phyloP scores from a whole-genome alignment of 2,329 filamentous ascomycete genomes.

The Claviceps digitariae region DNA sequence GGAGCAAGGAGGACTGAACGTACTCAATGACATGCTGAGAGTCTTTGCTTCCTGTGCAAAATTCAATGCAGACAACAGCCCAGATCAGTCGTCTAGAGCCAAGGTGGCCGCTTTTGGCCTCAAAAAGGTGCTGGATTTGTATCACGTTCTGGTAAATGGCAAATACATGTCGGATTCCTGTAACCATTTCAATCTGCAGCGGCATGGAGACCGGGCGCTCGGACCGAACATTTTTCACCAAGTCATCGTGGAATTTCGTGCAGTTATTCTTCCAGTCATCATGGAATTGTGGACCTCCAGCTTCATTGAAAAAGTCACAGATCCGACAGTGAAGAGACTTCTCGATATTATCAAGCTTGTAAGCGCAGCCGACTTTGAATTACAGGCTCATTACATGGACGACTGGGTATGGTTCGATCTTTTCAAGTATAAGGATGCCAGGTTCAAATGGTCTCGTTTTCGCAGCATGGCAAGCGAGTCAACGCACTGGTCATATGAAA shows the following conservation, averaged over 20 bases:
- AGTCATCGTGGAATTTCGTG: constrained; percentile 74
- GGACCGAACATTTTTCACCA: constrained; percentile 44
- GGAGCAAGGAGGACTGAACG: constrained; percentile 60
- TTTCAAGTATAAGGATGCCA: constrained; percentile 28
- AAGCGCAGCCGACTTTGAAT: constrained; percentile 64
- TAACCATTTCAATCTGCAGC: constrained; percentile 35
- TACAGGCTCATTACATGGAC: constrained; percentile 47
- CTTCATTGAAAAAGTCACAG: constrained; percentile 68
- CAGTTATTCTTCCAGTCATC: constrained; percentile 63
- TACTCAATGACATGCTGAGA: constrained; percentile 58
- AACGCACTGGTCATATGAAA: constrained; percentile 24
- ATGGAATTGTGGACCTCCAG: constrained; percentile 73
- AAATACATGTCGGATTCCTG: constrained; percentile 71
- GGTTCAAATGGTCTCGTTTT: constrained; percentile 32
- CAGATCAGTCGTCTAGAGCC: constrained; percentile 30
- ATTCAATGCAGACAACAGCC: constrained; percentile 24
- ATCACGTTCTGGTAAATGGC: constrained; percentile 58
- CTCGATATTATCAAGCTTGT: constrained; percentile 75
- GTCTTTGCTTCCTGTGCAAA: constrained; percentile 37
- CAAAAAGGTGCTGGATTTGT: constrained; percentile 76
- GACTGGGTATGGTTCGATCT: constrained; percentile 27
- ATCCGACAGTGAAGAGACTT: constrained; percentile 61
- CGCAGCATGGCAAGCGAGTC: constrained; percentile 20
- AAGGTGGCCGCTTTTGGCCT: constrained; percentile 46
- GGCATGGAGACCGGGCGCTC: constrained; percentile 28